Evolutionary conservation across 2,329 filamentous ascomycete species (phyloP).

Genomic region (Cytospora chrysosperma): DNA sequence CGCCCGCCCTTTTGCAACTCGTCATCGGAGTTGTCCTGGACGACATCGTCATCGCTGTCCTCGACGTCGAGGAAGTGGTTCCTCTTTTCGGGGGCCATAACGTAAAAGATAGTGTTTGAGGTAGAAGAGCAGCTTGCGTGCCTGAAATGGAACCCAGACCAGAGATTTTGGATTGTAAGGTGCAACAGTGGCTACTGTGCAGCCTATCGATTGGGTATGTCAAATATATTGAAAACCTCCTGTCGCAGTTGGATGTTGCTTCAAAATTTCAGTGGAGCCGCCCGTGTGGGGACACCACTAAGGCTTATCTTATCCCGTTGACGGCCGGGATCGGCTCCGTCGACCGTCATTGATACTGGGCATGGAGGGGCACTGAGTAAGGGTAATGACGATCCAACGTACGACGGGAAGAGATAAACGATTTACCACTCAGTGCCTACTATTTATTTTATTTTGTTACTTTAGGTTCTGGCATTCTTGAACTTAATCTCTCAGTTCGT

Average conservation of each 20-base stretch:
- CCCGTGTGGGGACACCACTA: neutral
- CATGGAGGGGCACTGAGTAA: conserved; percentile 1
- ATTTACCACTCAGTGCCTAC: neutral
- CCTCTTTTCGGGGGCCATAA: conserved; percentile 66
- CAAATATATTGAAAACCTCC: conserved; percentile 13
- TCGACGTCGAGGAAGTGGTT: conserved; percentile 68
- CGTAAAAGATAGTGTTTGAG: neutral
- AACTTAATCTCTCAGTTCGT: neutral
- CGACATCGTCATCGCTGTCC: conserved; percentile 59
- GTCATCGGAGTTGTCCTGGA: conserved; percentile 61
- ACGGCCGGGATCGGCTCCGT: conserved; percentile 24
- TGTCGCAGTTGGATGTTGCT: neutral
- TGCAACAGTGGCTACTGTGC: neutral
- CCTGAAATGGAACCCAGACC: no score
- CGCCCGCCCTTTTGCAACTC: conserved; percentile 66
- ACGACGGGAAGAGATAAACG: conserved; percentile 2
- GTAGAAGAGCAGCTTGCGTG: neutral
- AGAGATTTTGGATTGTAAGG: neutral
- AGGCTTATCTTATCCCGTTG: conserved; percentile 16
- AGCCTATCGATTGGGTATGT: conserved; percentile 6
- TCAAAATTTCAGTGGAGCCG: conserved; percentile 18
- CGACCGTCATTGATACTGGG: conserved; percentile 1
- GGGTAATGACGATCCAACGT: conserved; percentile 2
- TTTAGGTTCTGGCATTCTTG: neutral
- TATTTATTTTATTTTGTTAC: neutral